These are phyloP conservation scores for Yamadazyma diddensiae DNA, from an alignment of 1,139 yeast species.

Conservation along the genomic window DNA sequence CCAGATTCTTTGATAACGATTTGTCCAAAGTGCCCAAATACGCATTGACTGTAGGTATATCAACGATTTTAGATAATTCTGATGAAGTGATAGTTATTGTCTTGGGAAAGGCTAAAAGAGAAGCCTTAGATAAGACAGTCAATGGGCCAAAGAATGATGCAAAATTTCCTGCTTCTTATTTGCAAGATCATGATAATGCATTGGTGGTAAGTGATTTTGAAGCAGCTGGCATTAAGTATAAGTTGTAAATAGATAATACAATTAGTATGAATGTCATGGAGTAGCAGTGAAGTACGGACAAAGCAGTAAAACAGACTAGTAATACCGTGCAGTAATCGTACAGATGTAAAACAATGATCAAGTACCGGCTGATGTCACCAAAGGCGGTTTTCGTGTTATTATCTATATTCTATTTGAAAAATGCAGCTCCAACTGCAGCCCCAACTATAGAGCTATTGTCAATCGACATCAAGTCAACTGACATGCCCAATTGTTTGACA, in stretches of 20 bases:
- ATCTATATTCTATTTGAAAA: slow-evolving; percentile 11
- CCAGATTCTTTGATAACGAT: slow-evolving; percentile 52
- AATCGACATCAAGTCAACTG: slow-evolving; percentile 37
- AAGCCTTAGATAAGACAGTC: slow-evolving; percentile 45
- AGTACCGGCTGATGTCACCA: too few relatives aligned
- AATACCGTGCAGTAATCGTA: too few relatives aligned
- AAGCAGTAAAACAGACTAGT: too few relatives aligned
- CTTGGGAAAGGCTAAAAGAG: slow-evolving; percentile 42
- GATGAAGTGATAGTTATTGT: slow-evolving; percentile 51
- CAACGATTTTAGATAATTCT: slow-evolving; percentile 59
- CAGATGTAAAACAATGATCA: too few relatives aligned
- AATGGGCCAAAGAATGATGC: slow-evolving; percentile 35
- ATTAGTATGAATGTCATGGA: too few relatives aligned
- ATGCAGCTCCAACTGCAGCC: slow-evolving; percentile 51
- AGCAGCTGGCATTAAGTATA: slow-evolving; percentile 20
- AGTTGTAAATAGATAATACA: slow-evolving; percentile 6
- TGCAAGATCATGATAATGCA: slow-evolving; percentile 46
- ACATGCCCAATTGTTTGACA: slow-evolving; percentile 24
- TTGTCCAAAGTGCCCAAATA: slow-evolving; percentile 47
- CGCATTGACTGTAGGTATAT: slow-evolving; percentile 60
- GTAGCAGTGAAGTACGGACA: too few relatives aligned
- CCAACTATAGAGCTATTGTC: slow-evolving; percentile 46
- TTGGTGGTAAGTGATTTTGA: slow-evolving; percentile 46
- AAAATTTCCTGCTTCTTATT: slow-evolving; percentile 43
- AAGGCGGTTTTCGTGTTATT: background rate